A percentile compares a stretch with the other conserved stretches of the same genome.
phyloP scores from a whole-genome alignment of 108 stramenopile genomes.

The Craspedostauros australis region DNA sequence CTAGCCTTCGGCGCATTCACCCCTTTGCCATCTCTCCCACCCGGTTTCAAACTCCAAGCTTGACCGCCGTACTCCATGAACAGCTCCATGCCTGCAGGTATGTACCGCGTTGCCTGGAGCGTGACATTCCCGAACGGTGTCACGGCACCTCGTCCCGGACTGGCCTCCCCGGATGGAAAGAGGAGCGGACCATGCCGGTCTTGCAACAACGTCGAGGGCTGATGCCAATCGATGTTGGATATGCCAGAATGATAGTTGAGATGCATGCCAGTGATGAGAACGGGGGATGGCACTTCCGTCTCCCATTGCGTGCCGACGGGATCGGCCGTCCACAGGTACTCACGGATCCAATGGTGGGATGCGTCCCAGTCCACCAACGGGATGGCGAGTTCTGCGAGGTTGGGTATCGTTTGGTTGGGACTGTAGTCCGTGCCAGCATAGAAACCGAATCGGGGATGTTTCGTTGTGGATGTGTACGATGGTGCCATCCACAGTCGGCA shows the following conservation, averaged over 20 bases:
- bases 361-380: slow-evolving; percentile 33
- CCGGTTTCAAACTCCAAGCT: too few species aligned
- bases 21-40: too few species aligned
- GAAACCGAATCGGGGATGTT: slow-evolving; percentile 28
- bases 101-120: slow-evolving; percentile 40
- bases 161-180: slow-evolving; percentile 21
- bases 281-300: slow-evolving; percentile 13
- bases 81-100: slow-evolving; percentile 66
- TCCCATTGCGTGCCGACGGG: slow-evolving; percentile 30
- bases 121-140: slow-evolving; percentile 60
- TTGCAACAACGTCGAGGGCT: slow-evolving; percentile 15
- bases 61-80: slow-evolving; percentile 40
- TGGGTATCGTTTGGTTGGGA: slow-evolving; percentile 27
- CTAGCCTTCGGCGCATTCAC: too few species aligned
- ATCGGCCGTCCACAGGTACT: slow-evolving; percentile 28
- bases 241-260: slow-evolving; percentile 36
- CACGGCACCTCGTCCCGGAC: slow-evolving; percentile 52
- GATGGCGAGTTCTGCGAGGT: slow-evolving; percentile 39
- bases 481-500: slow-evolving; percentile 43
- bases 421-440: slow-evolving; percentile 30
- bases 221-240: slow-evolving; percentile 33
- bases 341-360: slow-evolving; percentile 16
- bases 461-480: slow-evolving; percentile 13
- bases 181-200: slow-evolving; percentile 2
- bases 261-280: slow-evolving; percentile 34